Conservation (phyloP, 2,329 filamentous ascomycete species). For the Phoma sp. region DNA sequence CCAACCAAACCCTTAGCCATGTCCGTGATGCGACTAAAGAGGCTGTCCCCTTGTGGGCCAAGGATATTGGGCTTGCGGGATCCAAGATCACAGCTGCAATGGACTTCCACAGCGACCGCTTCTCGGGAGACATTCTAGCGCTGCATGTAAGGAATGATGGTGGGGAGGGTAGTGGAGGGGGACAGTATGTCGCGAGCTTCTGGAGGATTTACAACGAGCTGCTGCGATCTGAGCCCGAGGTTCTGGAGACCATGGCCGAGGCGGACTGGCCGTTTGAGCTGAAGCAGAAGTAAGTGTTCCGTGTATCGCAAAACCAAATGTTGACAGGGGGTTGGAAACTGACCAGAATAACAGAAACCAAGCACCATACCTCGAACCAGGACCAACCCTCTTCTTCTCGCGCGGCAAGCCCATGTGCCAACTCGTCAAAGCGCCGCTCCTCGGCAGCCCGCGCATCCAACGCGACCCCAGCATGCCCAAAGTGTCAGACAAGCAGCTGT, state of each 20-base stretch:
- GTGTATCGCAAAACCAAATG: not conserved
- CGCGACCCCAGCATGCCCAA: conserved; percentile 39
- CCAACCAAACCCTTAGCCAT: conserved; percentile 46
- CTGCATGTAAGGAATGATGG: conserved; percentile 45
- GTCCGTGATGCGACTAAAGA: conserved; percentile 46
- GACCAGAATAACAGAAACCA: conserved; percentile 24
- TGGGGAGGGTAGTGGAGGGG: conserved; percentile 36
- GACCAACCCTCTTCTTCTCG: conserved; percentile 45
- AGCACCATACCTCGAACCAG: conserved; percentile 40
- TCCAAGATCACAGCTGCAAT: conserved; percentile 46
- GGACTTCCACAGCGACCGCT: conserved; percentile 48
- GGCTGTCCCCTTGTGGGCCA: conserved; percentile 39
- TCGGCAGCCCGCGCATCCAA: conserved; percentile 42
- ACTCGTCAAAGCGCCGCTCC: conserved; percentile 46
- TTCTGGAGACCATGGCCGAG: conserved; percentile 44
- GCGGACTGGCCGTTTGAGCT: conserved; percentile 47
- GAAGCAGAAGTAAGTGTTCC: conserved; percentile 43
- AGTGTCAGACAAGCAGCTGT: conserved; percentile 36
- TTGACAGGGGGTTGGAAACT: not conserved
- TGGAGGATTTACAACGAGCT: conserved; percentile 47
- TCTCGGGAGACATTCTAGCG: conserved; percentile 46
- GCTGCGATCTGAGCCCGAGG: conserved; percentile 38
- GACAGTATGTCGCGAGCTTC: conserved; percentile 43
- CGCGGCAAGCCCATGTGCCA: conserved; percentile 45
- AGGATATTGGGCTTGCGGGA: conserved; percentile 44